phyloP scores from a whole-genome alignment of 345 rosid species.

The Populus nigra region DNA sequence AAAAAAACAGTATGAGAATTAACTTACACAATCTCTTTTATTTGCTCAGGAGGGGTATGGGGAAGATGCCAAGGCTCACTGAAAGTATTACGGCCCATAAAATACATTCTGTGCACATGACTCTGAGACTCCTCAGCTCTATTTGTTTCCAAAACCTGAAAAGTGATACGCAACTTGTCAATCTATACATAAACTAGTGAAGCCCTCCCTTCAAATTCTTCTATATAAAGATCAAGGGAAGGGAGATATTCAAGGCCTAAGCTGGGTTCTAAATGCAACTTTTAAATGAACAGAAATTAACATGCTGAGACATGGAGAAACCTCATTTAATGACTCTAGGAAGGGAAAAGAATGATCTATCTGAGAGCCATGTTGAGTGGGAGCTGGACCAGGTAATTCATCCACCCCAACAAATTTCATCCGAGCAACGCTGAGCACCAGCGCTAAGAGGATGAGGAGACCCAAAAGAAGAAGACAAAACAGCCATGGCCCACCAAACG shows the following conservation, averaged over 20 bases:
- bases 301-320: constrained; percentile 27
- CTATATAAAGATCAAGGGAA: not conserved
- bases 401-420: constrained; percentile 97
- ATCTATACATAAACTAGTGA: constrained; percentile 6
- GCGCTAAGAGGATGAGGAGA: constrained; percentile 83
- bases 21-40: constrained; percentile 94
- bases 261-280: not conserved
- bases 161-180: constrained; percentile 23
- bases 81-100: constrained; percentile 94
- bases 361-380: constrained; percentile 89
- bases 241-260: not conserved
- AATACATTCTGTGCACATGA: constrained; percentile 97
- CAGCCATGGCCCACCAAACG: constrained; percentile 99
- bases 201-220: not conserved
- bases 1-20: constrained; percentile 14
- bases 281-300: not conserved
- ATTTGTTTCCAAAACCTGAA: constrained; percentile 93
- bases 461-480: constrained; percentile 83
- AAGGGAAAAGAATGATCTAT: constrained; percentile 96
- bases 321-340: constrained; percentile 97
- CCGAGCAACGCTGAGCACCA: constrained; percentile 97
- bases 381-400: constrained; percentile 86
- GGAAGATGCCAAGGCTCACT: constrained; percentile 98
- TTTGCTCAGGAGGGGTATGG: constrained; percentile 89
- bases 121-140: constrained; percentile 94